Percentiles rank a stretch among this genome's conserved stretches.
Evolutionary conservation across 2,329 filamentous ascomycete genomes (phyloP).

Genomic region (Coniochaeta sp.): DNA sequence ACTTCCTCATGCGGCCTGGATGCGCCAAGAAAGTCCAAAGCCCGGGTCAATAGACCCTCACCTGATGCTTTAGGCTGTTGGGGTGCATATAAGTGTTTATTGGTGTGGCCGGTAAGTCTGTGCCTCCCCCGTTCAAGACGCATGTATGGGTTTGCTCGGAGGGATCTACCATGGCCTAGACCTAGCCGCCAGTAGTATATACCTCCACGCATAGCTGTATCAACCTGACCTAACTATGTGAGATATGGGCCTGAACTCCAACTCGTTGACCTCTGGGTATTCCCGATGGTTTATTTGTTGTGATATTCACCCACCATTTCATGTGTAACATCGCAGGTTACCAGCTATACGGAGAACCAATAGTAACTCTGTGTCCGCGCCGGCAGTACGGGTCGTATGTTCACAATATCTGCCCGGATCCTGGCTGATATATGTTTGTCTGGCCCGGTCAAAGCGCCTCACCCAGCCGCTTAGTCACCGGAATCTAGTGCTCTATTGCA

Average conservation of each 20-base stretch:
- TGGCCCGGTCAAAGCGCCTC: not conserved
- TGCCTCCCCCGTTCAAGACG: not conserved
- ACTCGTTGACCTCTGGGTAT: not conserved
- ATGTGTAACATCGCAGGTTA: not conserved
- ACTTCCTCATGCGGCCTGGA: not conserved
- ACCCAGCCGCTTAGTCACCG: no score
- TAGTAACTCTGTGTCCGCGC: not conserved
- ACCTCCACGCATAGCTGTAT: no score
- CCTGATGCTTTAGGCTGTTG: not conserved
- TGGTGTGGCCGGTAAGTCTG: not conserved
- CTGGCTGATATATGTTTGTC: not conserved
- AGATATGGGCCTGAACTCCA: not conserved
- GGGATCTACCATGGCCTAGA: not conserved
- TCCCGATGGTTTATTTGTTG: no score
- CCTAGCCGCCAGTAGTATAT: not conserved
- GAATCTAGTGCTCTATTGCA: no score
- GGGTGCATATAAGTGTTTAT: not conserved
- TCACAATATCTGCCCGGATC: not conserved
- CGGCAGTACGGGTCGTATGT: not conserved
- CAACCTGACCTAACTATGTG: no score
- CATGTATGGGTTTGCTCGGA: not conserved
- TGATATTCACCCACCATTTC: no score
- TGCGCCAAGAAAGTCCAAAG: not conserved
- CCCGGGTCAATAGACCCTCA: not conserved
- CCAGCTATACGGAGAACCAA: not conserved